Evolutionary conservation across 2,329 filamentous ascomycete genomes (phyloP), one percentile per base, ranked within the genome.

Genomic region (Anisogramma anomala): DNA sequence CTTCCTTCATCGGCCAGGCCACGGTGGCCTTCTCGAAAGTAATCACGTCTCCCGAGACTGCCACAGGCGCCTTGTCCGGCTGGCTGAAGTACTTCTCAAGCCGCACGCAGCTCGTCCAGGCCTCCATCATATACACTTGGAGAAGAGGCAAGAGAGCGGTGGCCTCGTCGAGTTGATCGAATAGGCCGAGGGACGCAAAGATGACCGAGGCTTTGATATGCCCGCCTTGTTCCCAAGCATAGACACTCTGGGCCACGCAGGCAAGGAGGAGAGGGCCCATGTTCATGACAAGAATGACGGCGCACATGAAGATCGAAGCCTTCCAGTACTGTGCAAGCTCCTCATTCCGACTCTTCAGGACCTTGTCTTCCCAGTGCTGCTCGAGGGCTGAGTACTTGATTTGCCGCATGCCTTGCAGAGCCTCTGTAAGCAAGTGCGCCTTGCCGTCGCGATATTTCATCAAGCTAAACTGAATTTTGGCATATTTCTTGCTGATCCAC

Each of bases 371-470:
- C 53, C 56, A 61, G 23, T 58, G 50, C 22, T 54, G 48, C 39
- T 62, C 59, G 9, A 61, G 52, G 7, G 58, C 59, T 3, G 59
- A 60, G 46, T 58, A 61, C 38, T 58, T 56, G 54, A 62, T 61
- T 47, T 62, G 59, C 9, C 58, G 56, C 55, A 62, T 61, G 18
- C 59, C 59, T 25, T 60, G 55, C 14, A 62, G 48, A 0, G 58
- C 58, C 39, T 62, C 59, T 2, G 55, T 58, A 38, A 62, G 46
- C 6, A 61, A 46, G 36, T 60, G 52, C 1, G 58, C 53, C 43
- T 61, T 62, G 34, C 48, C 54, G 37, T 62, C 59, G 3, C 58
- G 54, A 37, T 54, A 57, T 33, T 52, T 55, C 58, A 62, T 62
- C 17, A 61, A 51, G 25, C 55, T 52, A 28, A 58, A 56, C 42